Base-by-base conservation (phyloP, 139 green algal genomes). In the Monoraphidium neglectum region DNA sequence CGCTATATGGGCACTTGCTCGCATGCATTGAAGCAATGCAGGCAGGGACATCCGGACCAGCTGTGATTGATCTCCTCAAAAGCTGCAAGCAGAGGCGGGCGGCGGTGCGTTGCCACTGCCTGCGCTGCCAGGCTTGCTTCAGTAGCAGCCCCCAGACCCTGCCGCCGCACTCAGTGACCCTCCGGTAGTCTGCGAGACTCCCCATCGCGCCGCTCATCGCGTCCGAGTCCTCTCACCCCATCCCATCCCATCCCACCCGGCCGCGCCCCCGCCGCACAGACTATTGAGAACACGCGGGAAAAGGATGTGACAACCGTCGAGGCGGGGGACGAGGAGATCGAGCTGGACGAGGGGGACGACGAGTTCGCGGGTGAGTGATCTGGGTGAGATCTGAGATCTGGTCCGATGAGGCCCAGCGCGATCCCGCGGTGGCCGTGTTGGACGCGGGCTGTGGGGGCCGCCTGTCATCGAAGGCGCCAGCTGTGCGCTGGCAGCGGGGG, bases 311-410 rank as follows among this genome's bases (percentile, higher is more conserved):
- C 95, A 0, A 81, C 89, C 56, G 86, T 98, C 13, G 64, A 79
- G 32, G 54, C 81, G 1, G 88, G 90, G 10, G 94, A 98, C 62
- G 89, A 89, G 46, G 94, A 98, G 79, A 82, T 98, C 36, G 77
- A 73, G 24, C 87, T 85, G 47, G 93, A 97, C 47, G 88, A 96
- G 71, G 85, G 83, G 4, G 70, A 96, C 61, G 95, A 98, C 76
- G 95, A 98, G 86, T 98, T 98, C 82, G 90, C 94, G 78, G 83
- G 81, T 89, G 61, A n/a, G n/a, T n/a, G n/a, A n/a, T n/a, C n/a
- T n/a, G n/a, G n/a, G n/a, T n/a, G n/a, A n/a, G n/a, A n/a, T n/a
- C n/a, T n/a, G n/a, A n/a, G n/a, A n/a, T n/a, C n/a, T n/a, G n/a
- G n/a, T n/a, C n/a, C n/a, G n/a, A n/a, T n/a, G n/a, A n/a, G n/a